Evolutionary conservation across 2,329 filamentous ascomycete species (phyloP).

Genomic region (Ophiostoma montium): DNA sequence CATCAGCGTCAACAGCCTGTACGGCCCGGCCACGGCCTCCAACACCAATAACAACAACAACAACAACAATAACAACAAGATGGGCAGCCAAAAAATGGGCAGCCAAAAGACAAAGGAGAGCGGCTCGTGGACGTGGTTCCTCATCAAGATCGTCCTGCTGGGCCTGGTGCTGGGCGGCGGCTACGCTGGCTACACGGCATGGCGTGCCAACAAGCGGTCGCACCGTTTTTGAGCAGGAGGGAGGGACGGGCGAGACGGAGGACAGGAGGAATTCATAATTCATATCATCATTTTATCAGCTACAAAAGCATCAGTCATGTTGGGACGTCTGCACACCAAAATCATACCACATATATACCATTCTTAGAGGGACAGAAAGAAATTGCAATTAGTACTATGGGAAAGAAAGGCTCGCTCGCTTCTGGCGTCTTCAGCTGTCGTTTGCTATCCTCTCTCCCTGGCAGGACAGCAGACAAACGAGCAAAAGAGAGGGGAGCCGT

Average conservation of each 20-base stretch:
- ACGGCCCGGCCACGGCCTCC: constrained; percentile 40
- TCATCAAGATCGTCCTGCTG: constrained; percentile 75
- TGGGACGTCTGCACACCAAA: too few relatives aligned
- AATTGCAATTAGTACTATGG: constrained; percentile 2
- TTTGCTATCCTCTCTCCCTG: background rate
- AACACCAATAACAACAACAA: too few relatives aligned
- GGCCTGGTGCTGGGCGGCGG: constrained; percentile 53
- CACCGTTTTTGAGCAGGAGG: constrained; percentile 34
- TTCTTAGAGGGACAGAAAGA: too few relatives aligned
- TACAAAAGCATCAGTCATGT: too few relatives aligned
- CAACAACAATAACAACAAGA: constrained; percentile 20
- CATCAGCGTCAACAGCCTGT: constrained; percentile 76
- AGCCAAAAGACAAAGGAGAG: constrained; percentile 28
- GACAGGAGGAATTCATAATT: too few relatives aligned
- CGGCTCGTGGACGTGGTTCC: constrained; percentile 45
- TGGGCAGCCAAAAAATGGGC: constrained; percentile 16
- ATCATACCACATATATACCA: too few relatives aligned
- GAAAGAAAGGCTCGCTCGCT: constrained; percentile 5
- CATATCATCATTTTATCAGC: too few relatives aligned
- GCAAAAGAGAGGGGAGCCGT: constrained; percentile 4
- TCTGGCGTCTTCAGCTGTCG: background rate
- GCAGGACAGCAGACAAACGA: background rate
- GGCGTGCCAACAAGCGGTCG: constrained; percentile 50
- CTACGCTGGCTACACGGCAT: constrained; percentile 79
- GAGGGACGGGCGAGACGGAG: background rate